A percentile compares a stretch with the other conserved stretches of the same genome.
Evolutionary conservation across 2,329 filamentous ascomycete genomes (phyloP).

Genomic region (Colletotrichum costaricense): DNA sequence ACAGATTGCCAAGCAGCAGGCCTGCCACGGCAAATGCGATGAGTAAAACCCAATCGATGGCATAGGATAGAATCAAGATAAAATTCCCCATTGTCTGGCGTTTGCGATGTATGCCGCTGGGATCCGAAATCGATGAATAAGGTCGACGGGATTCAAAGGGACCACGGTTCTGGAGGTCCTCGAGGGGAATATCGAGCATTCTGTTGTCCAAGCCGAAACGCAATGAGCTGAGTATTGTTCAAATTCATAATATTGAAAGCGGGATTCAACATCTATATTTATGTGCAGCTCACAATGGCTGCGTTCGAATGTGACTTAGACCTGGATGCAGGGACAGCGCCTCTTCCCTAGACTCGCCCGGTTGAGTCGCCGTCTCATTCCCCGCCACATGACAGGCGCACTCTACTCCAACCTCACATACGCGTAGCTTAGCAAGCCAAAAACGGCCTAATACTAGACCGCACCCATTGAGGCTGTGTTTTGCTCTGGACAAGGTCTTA

Average conservation of each 20-base stretch:
- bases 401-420: background rate
- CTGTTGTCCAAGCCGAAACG: too few relatives aligned
- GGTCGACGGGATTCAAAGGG: constrained; percentile 3
- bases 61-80: constrained; percentile 63
- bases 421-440: background rate
- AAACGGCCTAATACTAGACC: background rate
- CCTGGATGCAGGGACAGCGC: background rate
- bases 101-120: background rate
- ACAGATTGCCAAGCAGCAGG: constrained; percentile 60
- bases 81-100: background rate
- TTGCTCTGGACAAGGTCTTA: background rate
- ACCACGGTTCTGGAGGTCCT: background rate
- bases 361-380: background rate
- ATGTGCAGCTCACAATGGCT: background rate
- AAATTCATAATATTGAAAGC: background rate
- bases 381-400: background rate
- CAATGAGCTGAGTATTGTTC: too few relatives aligned
- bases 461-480: background rate
- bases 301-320: background rate
- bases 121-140: background rate
- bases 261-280: background rate
- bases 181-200: constrained; percentile 6
- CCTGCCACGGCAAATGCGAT: constrained; percentile 59
- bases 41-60: constrained; percentile 65
- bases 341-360: background rate